These are phyloP conservation scores for Paramecium sexaurelia DNA, from an alignment of 73 alveolate species.

Conservation along the genomic window DNA sequence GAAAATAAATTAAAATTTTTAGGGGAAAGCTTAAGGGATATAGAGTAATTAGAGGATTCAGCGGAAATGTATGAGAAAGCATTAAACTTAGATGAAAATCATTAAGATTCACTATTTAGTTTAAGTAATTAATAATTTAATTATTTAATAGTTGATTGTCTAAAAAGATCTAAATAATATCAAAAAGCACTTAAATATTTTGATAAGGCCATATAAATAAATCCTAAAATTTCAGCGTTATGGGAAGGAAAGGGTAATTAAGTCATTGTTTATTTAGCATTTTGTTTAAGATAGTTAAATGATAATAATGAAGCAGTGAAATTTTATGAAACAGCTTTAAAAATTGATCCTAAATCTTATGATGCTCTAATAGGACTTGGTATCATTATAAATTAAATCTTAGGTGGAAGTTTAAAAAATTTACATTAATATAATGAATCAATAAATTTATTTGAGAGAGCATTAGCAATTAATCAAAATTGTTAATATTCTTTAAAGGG, in stretches of 20 bases:
- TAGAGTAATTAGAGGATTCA: not conserved
- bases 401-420: not conserved
- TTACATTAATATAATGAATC: not conserved
- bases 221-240: not conserved
- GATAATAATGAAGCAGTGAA: not conserved
- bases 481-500: not conserved
- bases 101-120: not conserved
- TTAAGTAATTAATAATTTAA: not conserved
- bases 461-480: not conserved
- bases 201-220: not conserved
- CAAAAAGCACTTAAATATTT: not conserved
- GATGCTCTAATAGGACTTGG: not conserved
- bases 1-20: not conserved
- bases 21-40: not conserved
- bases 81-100: not conserved
- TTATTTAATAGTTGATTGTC: not conserved
- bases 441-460: not conserved
- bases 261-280: not conserved
- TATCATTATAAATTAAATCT: not conserved
- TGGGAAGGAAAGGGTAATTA: not conserved
- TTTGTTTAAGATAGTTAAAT: not conserved
- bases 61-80: not conserved
- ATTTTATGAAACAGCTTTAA: not conserved
- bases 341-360: not conserved
- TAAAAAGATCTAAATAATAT: not conserved